Conservation (phyloP, 139 green algal species). For the Coelastrella sp. region DNA sequence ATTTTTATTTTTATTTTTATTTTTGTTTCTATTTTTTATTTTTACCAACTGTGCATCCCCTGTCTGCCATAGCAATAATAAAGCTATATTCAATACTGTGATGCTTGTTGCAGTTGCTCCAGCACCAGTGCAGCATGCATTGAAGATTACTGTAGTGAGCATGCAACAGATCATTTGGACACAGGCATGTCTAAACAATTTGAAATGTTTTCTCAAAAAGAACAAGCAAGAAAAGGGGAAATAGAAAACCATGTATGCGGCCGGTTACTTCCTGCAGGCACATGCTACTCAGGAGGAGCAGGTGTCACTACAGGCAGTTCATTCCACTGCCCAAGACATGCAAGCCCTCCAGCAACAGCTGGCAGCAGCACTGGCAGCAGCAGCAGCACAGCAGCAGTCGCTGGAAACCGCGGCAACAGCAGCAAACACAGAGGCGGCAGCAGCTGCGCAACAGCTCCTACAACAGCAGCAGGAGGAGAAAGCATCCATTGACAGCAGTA, state of each 20-base stretch:
- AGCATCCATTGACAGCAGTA: not conserved
- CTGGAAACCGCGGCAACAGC: not conserved
- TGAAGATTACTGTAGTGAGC: no score
- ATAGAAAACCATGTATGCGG: not conserved
- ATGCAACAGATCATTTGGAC: no score
- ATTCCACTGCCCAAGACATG: not conserved
- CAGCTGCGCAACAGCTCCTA: not conserved
- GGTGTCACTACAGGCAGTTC: not conserved
- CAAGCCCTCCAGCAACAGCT: conserved; percentile 15
- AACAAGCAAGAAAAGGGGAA: no score
- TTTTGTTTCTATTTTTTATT: no score
- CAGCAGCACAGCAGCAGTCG: not conserved
- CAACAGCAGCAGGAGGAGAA: conserved; percentile 24
- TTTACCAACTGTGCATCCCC: no score
- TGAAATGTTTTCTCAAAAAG: no score
- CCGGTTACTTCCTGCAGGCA: not conserved
- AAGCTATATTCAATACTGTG: no score
- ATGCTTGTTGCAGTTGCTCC: no score
- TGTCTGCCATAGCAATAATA: no score
- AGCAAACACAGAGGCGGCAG: not conserved
- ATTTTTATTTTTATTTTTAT: no score
- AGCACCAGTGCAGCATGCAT: no score
- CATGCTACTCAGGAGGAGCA: not conserved
- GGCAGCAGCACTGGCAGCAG: not conserved
- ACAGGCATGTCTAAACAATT: no score